Evolutionary conservation across 331 rosid species (phyloP), one percentile per base, ranked within the genome.

Genomic region (Rhamnella rubrinervis): DNA sequence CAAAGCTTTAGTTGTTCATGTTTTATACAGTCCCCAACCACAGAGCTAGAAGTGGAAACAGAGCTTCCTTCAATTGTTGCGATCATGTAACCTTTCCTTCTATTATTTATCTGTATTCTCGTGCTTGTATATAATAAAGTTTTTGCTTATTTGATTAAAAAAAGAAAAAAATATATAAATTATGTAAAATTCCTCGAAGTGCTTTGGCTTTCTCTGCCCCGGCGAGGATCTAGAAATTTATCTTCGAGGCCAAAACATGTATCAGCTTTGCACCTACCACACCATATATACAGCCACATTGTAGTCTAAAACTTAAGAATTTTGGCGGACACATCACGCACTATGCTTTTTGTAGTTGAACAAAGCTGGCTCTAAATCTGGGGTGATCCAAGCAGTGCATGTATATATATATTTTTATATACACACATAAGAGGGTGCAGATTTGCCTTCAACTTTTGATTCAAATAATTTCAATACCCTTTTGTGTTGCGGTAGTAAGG

Each of bases 61-160:
- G 90, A 95, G 72, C 74, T 86, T 73, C 77, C 89, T 65, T 80
- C 92, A 51, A 83, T 91, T 72, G 97, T 88, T 78, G 92, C 90
- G 79, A 92, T 86, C 93, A 89, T 95, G 99, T 95, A 82, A 91
- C 61, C 72, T n/a, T 11, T 50, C 67, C 28, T 66, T 68, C 59
- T 53, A 63, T 68, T 77, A 59, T 75, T 63, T 66, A 66, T 61
- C 73, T 84, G 58, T 66, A 49, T 78, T 52, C 59, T 56, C 61
- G 75, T 75, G 58, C 5, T 39, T 89, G 92, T 86, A 85, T 80
- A 83, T 88, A 89, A 57, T 67, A 75, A 67, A 80, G 63, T 38
- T 74, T 74, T 38, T 75, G 63, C 23, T 73, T 50, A 59, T 70
- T 44, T 6, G 20, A 41, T 57, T 57, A 17, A 6, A 60, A 76